Base-by-base conservation (phyloP, 2,329 filamentous ascomycete species). In the Conoideocrella luteorostrata region DNA sequence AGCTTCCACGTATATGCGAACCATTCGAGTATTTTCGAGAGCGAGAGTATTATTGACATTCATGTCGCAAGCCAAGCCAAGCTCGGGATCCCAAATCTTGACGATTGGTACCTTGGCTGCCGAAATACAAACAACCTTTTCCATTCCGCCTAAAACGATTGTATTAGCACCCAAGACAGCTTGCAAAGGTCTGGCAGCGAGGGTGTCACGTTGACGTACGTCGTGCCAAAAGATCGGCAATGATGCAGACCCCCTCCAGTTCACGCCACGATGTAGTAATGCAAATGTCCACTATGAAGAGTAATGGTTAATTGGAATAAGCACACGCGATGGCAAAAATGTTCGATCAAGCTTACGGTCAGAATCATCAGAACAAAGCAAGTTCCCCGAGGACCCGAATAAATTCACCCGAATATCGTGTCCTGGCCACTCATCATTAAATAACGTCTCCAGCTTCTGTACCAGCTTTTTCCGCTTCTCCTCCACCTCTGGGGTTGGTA, bases 21-120 rank as follows among this genome's bases (percentile, higher is more conserved):
- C 93, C 90, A 98, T 95, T 40, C 90, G 82, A 12, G 93, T 98
- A 58, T 98, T 98, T 64, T 97, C 90, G 48, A 98, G 71, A 4
- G 93, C 93, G 42, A 94, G 67, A 1, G 90, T 93, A 57, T 97
- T 98, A 70, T 98, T 98, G 68, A 98, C 90, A 56, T 98, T 98
- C 84, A 98, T 93, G 61, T 98, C 93, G 63, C 90, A 96, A 13
- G 89, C 86, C 40, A 98, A 73, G 51, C 83, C 74, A 45, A 96
- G 72, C 62, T 95, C 88, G 3, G 93, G 93, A 62, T 98, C 93
- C 90, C 93, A 98, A 44, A 95, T 87, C 70, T 97, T 97, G 54
- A 98, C 93, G 58, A 98, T 98, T 4, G 93, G 91, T 12, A 98
- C 93, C 66, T 96, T 97, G 47, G 93, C 93, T 33, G 86, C 87